Conservation (phyloP, 306 rosid genomes). For the Crataegus laevigata region DNA sequence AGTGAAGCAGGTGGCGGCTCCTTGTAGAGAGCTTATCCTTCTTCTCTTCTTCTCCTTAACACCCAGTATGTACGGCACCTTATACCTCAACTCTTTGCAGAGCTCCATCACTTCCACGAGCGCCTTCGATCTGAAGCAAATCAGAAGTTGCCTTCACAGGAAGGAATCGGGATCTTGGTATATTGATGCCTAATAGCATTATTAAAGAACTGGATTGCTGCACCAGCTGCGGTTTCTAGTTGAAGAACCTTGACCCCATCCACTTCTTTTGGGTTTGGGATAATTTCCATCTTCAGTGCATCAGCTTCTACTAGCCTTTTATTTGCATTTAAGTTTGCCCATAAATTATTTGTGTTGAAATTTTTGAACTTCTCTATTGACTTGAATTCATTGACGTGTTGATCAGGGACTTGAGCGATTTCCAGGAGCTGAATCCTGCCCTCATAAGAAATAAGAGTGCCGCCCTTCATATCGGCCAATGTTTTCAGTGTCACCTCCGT, state of each 20-base stretch:
- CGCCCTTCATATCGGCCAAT: conserved; percentile 98
- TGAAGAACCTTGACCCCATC: conserved; percentile 93
- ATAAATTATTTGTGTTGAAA: conserved; percentile 97
- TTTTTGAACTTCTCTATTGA: conserved; percentile 95
- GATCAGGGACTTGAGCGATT: conserved; percentile 95
- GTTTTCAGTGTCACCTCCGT: conserved; percentile 98
- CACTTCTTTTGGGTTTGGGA: conserved; percentile 99
- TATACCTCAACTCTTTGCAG: no score
- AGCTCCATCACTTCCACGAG: no score
- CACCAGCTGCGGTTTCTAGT: conserved; percentile 99
- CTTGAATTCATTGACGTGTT: conserved; percentile 90
- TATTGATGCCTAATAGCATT: conserved; percentile 83
- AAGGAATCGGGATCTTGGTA: conserved; percentile 94
- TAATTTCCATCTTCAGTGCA: conserved; percentile 94
- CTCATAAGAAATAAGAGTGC: conserved; percentile 92
- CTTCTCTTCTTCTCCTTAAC: no score
- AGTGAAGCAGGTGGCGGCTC: no score
- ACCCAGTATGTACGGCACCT: no score
- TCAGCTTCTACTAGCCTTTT: conserved; percentile 87
- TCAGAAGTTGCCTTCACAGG: conserved; percentile 97
- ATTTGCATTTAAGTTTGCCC: conserved; percentile 85
- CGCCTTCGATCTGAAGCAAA: no score
- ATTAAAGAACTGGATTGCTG: conserved; percentile 96
- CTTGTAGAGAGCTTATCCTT: no score
- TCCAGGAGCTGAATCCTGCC: conserved; percentile 93